Conservation (phyloP, 495 filamentous ascomycete species). For the Tuber microsphaerosporum region DNA sequence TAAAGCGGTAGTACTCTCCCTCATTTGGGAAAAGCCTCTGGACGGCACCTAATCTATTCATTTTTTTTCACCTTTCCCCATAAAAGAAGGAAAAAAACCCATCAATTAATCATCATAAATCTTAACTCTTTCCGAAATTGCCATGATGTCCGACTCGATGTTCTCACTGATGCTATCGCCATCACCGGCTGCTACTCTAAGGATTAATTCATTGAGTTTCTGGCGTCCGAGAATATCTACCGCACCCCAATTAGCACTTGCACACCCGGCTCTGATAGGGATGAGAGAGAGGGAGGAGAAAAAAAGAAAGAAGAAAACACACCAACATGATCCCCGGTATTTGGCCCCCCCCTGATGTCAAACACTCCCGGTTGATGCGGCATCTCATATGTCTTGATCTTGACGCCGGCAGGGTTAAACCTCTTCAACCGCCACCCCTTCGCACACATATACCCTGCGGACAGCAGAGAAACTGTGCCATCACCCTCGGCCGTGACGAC, state of each 20-base stretch:
- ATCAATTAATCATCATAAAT: conserved; percentile 54
- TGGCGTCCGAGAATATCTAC: conserved; percentile 78
- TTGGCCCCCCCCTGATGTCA: conserved; percentile 82
- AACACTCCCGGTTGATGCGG: conserved; percentile 91
- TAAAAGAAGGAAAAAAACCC: too few species aligned
- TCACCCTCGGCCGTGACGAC: conserved; percentile 92
- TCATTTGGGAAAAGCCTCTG: neutral
- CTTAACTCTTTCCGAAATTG: conserved; percentile 74
- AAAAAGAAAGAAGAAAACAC: neutral
- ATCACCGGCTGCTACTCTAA: conserved; percentile 80
- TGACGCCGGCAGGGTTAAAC: conserved; percentile 77
- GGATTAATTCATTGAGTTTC: conserved; percentile 81
- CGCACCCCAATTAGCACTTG: neutral
- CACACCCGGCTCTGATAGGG: neutral
- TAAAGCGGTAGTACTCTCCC: neutral
- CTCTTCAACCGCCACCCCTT: conserved; percentile 88
- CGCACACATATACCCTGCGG: conserved; percentile 90
- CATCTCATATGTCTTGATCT: conserved; percentile 88
- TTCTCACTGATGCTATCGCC: conserved; percentile 72
- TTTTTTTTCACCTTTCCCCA: neutral
- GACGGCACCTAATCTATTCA: neutral
- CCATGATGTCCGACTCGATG: conserved; percentile 67
- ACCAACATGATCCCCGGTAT: conserved; percentile 86
- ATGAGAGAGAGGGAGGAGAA: neutral
- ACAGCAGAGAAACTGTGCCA: conserved; percentile 84